Evolutionary conservation across 164 flowering plant genomes (phyloP), one percentile per base, ranked within the genome.

Genomic region (Santalum album): DNA sequence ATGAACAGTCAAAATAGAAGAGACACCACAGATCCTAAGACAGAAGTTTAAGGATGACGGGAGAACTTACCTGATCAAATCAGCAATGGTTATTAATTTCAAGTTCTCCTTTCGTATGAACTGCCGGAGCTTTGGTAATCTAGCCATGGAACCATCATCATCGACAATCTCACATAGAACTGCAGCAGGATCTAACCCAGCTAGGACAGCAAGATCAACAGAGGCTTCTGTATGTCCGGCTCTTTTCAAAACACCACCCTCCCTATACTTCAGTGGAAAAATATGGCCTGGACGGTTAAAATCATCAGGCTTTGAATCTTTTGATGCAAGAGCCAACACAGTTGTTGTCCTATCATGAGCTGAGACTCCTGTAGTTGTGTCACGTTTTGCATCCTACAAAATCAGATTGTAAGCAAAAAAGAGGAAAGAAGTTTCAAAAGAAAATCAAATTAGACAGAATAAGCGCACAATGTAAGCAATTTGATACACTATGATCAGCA

Each of bases 171-270:
- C 97, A 74, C 97, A 89, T 18, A 92, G 55, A 59, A 85, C 83
- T 50, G 73, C 87, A 66, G 72, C 99, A 65, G 97, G 96, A 0
- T 78, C 83, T 25, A 85, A 68, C 22, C 99, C 99, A 66, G 96
- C 97, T 53, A 92, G 66, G 65, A 79, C 45, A 12, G 96, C 67
- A 54, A 92, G 96, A 76, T 89, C 99, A 42, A 85, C 94, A 47
- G 99, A 79, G 56, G 97, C 97, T 78, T 92, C 99, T 18, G 99
- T 87, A 54, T 92, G 97, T 24, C 99, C 97, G 72, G 97, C 97
- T 73, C 97, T 78, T 76, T 92, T 92, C 27, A 92, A 48, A 60
- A 92, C 99, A 60, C 97, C 99, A 18, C 99, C 99, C 46, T 85
- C 97, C 49, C 90, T 74, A 69, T 87, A 92, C 73, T 69, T 89